Evolutionary conservation across 352 stramenopile species (phyloP).

Genomic region (Phytophthora tubulina): DNA sequence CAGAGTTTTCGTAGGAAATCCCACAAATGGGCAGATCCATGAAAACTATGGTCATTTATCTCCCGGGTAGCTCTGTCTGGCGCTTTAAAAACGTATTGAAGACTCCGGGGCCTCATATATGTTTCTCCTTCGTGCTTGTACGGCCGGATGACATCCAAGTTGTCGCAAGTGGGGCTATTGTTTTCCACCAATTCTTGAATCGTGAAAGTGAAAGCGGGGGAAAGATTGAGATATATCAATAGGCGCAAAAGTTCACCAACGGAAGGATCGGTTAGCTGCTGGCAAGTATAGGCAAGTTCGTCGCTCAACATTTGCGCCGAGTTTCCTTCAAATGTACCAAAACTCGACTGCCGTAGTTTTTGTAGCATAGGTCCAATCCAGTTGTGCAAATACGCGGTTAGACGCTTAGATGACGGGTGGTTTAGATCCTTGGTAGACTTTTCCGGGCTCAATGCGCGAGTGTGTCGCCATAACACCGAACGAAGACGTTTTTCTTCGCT

Average conservation of each 20-base stretch:
- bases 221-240: constrained; percentile 20
- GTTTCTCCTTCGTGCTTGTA: background rate
- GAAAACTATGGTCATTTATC: constrained; percentile 38
- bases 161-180: background rate
- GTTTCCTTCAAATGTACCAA: constrained; percentile 18
- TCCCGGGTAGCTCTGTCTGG: constrained; percentile 30
- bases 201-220: background rate
- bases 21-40: constrained; percentile 40
- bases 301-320: constrained; percentile 20
- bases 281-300: constrained; percentile 17
- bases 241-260: constrained; percentile 8
- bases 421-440: constrained; percentile 14
- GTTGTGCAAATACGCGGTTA: constrained; percentile 24
- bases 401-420: constrained; percentile 27
- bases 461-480: constrained; percentile 27
- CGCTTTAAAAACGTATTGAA: constrained; percentile 29
- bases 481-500: constrained; percentile 12
- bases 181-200: background rate
- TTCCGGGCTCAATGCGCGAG: constrained; percentile 15
- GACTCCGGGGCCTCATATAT: background rate
- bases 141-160: background rate
- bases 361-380: constrained; percentile 31
- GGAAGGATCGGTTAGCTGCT: constrained; percentile 8
- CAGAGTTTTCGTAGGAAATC: constrained; percentile 41
- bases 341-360: constrained; percentile 25